phyloP scores from a whole-genome alignment of 768 basidiomycete genomes.

The Termitomyces sp. region DNA sequence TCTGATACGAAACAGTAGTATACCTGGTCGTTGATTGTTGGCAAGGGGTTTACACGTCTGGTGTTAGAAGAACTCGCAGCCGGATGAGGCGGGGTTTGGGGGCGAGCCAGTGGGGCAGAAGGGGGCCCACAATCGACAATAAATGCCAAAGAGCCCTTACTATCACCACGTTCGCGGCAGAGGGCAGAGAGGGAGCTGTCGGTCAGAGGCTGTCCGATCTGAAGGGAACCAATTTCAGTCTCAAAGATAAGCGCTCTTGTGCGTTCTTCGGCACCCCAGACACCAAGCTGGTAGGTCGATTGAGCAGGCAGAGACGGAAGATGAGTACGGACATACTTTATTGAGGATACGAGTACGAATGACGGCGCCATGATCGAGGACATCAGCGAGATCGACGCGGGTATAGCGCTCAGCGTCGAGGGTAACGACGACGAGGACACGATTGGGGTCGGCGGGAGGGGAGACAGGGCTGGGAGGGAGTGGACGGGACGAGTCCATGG shows the following conservation, averaged over 20 bases:
- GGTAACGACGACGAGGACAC: slow-evolving; percentile 14
- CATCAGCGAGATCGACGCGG: slow-evolving; percentile 14
- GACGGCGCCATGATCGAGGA: slow-evolving; percentile 12
- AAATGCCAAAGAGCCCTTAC: slow-evolving; percentile 13
- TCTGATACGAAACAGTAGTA: neutral
- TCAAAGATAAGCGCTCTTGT: slow-evolving; percentile 14
- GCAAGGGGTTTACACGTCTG: slow-evolving; percentile 5
- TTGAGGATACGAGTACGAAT: slow-evolving; percentile 15
- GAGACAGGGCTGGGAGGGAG: slow-evolving; percentile 6
- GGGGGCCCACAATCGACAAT: slow-evolving; percentile 4
- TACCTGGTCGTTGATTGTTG: slow-evolving; percentile 11
- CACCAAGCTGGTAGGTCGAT: slow-evolving; percentile 9
- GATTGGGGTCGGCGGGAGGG: neutral
- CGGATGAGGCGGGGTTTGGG: slow-evolving; percentile 2
- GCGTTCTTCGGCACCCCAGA: slow-evolving; percentile 11
- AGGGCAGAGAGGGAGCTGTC: slow-evolving; percentile 10
- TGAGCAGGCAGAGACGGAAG: neutral
- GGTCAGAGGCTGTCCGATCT: slow-evolving; percentile 12
- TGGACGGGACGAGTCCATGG: neutral
- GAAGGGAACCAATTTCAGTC: slow-evolving; percentile 16
- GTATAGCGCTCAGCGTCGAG: slow-evolving; percentile 17
- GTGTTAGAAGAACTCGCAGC: neutral
- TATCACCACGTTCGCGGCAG: slow-evolving; percentile 14
- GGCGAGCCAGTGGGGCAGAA: neutral
- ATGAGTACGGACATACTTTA: slow-evolving; percentile 7